Conservation (phyloP, 371 early-diverging fungal genomes). For the Syncephalastrum monosporum region DNA sequence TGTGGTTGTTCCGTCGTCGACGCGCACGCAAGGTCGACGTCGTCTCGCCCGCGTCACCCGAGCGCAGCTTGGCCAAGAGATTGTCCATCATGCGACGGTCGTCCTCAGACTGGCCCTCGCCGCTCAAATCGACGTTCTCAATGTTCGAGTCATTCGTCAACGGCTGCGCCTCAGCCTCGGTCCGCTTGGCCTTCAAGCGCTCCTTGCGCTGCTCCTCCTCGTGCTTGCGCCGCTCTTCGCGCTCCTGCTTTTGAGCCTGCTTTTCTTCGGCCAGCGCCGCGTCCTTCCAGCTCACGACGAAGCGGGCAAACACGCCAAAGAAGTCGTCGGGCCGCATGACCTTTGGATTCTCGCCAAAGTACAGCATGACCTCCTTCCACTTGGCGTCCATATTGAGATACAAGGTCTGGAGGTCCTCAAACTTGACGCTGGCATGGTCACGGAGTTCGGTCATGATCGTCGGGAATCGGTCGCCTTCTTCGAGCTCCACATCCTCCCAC, state of each 20-base stretch:
- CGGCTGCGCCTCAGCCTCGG: constrained; percentile 4
- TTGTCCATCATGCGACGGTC: constrained; percentile 49
- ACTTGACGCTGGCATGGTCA: constrained; percentile 26
- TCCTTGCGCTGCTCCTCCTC: constrained; percentile 33
- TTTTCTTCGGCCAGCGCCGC: constrained; percentile 31
- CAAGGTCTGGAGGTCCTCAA: constrained; percentile 41
- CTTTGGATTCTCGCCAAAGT: constrained; percentile 36
- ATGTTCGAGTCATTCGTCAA: background rate
- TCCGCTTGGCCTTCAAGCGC: constrained; percentile 4
- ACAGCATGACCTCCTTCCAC: constrained; percentile 43
- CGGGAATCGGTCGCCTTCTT: constrained; percentile 31
- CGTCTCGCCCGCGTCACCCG: constrained; percentile 23
- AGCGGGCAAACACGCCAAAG: constrained; percentile 25
- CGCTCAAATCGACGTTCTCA: constrained; percentile 15
- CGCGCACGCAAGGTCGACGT: too few relatives aligned
- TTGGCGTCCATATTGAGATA: constrained; percentile 46
- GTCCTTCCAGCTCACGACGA: constrained; percentile 24
- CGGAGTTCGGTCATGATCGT: constrained; percentile 37
- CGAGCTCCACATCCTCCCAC: constrained; percentile 19
- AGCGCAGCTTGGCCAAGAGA: constrained; percentile 34
- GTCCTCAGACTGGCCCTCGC: constrained; percentile 9
- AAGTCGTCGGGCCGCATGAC: constrained; percentile 37
- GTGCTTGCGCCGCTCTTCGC: constrained; percentile 25
- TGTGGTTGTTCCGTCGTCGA: background rate
- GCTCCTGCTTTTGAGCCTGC: constrained; percentile 26